These are phyloP conservation scores for Saccharomycopsis babjevae DNA, from an alignment of 805 yeast genomes.

Conservation along the genomic window DNA sequence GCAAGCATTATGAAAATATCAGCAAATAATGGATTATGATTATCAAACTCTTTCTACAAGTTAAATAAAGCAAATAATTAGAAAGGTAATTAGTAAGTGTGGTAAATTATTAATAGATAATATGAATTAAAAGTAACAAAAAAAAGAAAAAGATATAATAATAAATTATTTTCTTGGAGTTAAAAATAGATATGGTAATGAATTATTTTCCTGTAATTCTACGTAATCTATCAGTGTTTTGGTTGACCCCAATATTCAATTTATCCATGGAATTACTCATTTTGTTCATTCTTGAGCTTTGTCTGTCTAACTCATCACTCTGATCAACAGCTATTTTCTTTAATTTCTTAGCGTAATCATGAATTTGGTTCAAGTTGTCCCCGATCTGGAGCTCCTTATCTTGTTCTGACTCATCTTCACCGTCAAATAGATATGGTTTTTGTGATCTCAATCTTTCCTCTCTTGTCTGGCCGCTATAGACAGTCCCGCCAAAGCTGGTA, in stretches of 20 bases:
- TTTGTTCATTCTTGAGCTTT: conserved; percentile 59
- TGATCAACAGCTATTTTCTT: conserved; percentile 63
- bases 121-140: too few relatives aligned
- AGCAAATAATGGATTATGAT: too few relatives aligned
- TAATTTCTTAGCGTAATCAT: conserved; percentile 56
- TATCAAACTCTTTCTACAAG: too few relatives aligned
- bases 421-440: conserved; percentile 58
- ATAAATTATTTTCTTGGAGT: too few relatives aligned
- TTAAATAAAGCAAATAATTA: too few relatives aligned
- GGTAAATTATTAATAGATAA: too few relatives aligned
- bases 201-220: conserved; percentile 7
- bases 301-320: conserved; percentile 69
- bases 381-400: conserved; percentile 85
- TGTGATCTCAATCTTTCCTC: conserved; percentile 39
- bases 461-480: conserved; percentile 25
- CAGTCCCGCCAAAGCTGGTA: conserved; percentile 24
- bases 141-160: too few relatives aligned
- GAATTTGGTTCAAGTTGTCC: conserved; percentile 69
- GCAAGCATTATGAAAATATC: too few relatives aligned
- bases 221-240: conserved; percentile 31
- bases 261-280: conserved; percentile 80
- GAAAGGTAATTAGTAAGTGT: too few relatives aligned
- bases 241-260: conserved; percentile 73
- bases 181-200: too few relatives aligned
- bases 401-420: conserved; percentile 87